Base-by-base conservation (phyloP, 306 rosid genomes). In the Casuarina cunninghamiana region DNA sequence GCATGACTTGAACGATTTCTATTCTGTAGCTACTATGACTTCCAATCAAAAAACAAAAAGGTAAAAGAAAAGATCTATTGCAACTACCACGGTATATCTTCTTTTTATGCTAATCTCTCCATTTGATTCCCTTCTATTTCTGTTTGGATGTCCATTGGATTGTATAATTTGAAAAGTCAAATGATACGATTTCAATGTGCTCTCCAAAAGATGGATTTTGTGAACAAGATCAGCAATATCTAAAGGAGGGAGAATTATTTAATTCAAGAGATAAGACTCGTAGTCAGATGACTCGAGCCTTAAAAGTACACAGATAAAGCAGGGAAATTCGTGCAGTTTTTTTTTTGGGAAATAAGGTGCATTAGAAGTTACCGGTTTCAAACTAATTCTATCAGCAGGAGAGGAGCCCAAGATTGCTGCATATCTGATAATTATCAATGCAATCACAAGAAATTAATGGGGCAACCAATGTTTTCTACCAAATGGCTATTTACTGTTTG, bases 381-480 rank as follows among this genome's bases (percentile, higher is more conserved):
- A 77, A 78, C 91, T 87, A 87, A 90, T 82, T 85, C 84, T 87
- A 72, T 75, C 85, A 41, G 83, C 87, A 69, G 82, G 89, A 61
- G 97, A 90, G 67, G 97, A 54, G 69, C 98, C 98, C 97, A 92
- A 87, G 73, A 94, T 90, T 82, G 97, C 97, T 0, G 98, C 91
- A 85, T 94, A 94, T 89, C 98, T 94, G 88, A 78, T 70, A 62
- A 26, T 26, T 26, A 26, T 26, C 32, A 26, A 51, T 68, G 55
- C 55, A 66, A 74, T 71, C 21, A 73, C 71, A 77, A 54, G 17
- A 54, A 51, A 49, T 69, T 32, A 73, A 61, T 6, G 16, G 43
- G 12, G 38, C 15, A 62, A 78, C 16, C 69, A 62, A 13, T 32
- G 75, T 72, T 73, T 71, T 75, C 55, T 21, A 69, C 61, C 43